Base-by-base conservation (phyloP, 805 yeast species). In the Yarrowia sp. region DNA sequence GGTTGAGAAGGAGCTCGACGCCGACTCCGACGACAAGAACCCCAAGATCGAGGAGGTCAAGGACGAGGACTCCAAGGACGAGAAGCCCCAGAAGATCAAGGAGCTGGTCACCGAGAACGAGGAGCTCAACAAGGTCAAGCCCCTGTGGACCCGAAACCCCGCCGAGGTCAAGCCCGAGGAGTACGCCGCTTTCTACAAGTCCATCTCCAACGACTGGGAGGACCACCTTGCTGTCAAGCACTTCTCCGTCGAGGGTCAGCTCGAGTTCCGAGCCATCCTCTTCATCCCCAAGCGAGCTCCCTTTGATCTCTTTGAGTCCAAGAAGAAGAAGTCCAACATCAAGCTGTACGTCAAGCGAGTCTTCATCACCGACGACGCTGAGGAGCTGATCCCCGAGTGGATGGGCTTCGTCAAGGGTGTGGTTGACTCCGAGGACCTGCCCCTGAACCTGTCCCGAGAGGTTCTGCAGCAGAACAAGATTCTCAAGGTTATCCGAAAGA, bases 381-480 rank as follows among this genome's bases (percentile, higher is more conserved):
- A 96, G 83, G 98, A 95, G 81, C 89, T 95, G 78, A 92, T 95
- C 74, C 99, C 99, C 80, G 98, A 95, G 82, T 95, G 99, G 99
- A 88, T 95, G 80, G 85, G 92, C 69, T 95, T 95, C 82, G 91
- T 95, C 78, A 93, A 86, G 85, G 99, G 99, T 89, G 99, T 95
- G 82, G 99, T 95, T 73, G 99, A 95, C 85, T 92, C 98, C 76
- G 98, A 95, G 86, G 99, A 95, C 84, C 87, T 95, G 83, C 99
- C 99, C 83, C 89, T 95, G 83, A 95, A 95, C 94, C 87, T 95
- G 85, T 95, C 99, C 77, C 94, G 99, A 91, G 99, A 95, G 86
- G 90, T 96, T 90, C 88, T 95, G 80, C 99, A 95, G 86, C 99
- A 95, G 86, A 95, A 95, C 92, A 95, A 95, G 91, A 95, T 95